Base-by-base conservation (phyloP, 2,329 filamentous ascomycete species). In the Cyphellophora europaea region DNA sequence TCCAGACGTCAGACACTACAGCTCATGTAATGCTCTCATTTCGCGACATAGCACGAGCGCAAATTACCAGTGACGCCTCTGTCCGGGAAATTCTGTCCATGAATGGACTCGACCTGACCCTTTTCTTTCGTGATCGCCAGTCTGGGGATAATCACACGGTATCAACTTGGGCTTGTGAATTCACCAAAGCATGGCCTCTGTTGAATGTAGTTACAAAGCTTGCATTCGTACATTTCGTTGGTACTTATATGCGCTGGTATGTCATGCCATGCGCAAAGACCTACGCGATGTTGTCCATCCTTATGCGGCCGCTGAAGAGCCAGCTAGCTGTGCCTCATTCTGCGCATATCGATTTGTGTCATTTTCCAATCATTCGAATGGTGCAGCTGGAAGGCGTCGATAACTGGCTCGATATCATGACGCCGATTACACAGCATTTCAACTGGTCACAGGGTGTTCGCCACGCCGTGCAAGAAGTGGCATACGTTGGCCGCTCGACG, bases 121-220 rank as follows among this genome's bases (percentile, higher is more conserved):
- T 37, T 5, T 37, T 32, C 30, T 37, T 37, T 30, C 35, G 35
- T 15, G 29, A 32, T 14, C 35, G 35, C 10, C 19, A 16, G 8
- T 21, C 30, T 11, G 35, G 16, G 17, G 35, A 37, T 12, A n/a
- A 13, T 18, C 35, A 37, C 13, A 37, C 19, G n/a, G 35, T 37
- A 12, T 37, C 35, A 19, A 33, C 29, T 8, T 32, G 29, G 35
- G 35, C 30, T 5, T 37, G 35, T 19, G 35, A 37, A n/a, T 32
- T 32, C n/a, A 32, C 30, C 30, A 32, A 32, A 19, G 14, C 35
- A 11, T 37, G 29, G 29, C 21, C 12, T 17, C 19, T 37, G 18
- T 16, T 35, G 13, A 16, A 19, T 6, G 6, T 10, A 11, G 18
- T 6, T 6, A 27, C 19, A 14, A 14, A 32, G 17, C 27, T 32